Percentiles rank a stretch among this genome's conserved stretches.
Conservation (phyloP, 1,139 yeast genomes). For the Yamadazyma kanchanaburiensis region DNA sequence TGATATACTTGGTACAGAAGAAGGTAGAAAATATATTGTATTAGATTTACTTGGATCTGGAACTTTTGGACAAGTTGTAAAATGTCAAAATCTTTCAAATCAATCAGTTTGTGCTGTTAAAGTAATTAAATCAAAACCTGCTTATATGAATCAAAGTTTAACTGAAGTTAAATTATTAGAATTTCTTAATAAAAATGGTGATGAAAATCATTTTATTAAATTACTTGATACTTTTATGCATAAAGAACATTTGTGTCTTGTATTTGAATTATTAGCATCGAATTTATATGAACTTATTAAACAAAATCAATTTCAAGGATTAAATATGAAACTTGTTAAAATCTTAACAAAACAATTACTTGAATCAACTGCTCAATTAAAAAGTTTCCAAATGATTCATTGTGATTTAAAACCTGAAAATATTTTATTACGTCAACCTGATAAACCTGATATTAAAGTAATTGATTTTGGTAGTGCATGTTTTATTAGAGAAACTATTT, state of each 20-base stretch:
- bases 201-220: conserved; percentile 71
- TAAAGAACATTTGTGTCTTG: conserved; percentile 88
- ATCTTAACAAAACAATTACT: conserved; percentile 76
- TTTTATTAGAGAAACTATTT: conserved; percentile 83
- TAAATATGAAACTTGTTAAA: conserved; percentile 76
- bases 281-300: conserved; percentile 87
- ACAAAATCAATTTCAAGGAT: conserved; percentile 92
- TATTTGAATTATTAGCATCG: conserved; percentile 83
- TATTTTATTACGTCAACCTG: conserved; percentile 75
- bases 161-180: conserved; percentile 89
- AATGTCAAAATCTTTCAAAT: conserved; percentile 87
- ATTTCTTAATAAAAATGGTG: conserved; percentile 69
- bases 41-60: conserved; percentile 93
- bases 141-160: conserved; percentile 85
- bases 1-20: conserved; percentile 87
- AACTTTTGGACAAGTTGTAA: conserved; percentile 97
- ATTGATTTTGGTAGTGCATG: conserved; percentile 98
- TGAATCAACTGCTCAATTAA: conserved; percentile 75
- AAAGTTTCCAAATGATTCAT: conserved; percentile 83
- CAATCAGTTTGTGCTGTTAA: conserved; percentile 93
- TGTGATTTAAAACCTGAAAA: conserved; percentile 98
- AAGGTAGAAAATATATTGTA: conserved; percentile 82
- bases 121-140: conserved; percentile 89
- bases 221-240: conserved; percentile 89
- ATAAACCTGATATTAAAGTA: conserved; percentile 84